Evolutionary conservation across 139 green algal species (phyloP), one percentile per base, ranked within the genome.

Genomic region (Deuterostichococcus epilithicus): DNA sequence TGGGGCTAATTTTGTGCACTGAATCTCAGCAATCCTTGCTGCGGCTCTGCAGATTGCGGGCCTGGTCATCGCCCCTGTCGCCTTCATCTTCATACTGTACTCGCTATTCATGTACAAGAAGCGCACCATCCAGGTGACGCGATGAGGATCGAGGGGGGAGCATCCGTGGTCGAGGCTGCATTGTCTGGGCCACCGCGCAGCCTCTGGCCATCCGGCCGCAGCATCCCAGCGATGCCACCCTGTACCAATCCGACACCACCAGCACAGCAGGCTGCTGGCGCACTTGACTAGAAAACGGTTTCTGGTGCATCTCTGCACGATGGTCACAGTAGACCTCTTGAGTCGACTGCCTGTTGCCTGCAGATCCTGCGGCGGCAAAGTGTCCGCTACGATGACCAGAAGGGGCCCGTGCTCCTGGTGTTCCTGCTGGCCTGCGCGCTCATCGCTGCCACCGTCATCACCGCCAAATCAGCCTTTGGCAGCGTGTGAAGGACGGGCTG

Each of bases 321-420:
- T 23, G 13, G 42, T 8, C 42, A 13, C 8, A 8, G 13, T 13
- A 8, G 42, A 8, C 13, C 52, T 63, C 52, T n/a, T 28, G 5
- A 28, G n/a, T n/a, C n/a, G n/a, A n/a, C n/a, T n/a, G n/a, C n/a
- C 18, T 63, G 52, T 28, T 5, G 34, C 5, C 2, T 65, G 76
- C 76, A 82, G 78, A 82, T 82, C 47, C 72, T 82, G 73, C 65
- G 81, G 25, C 77, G 86, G 32, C 76, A 91, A 33, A 86, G 80
- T 0, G 86, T 89, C 36, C 84, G 92, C 1, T 95, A 91, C 78
- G 92, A 97, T 80, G 92, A 95, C 80, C 88, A 93, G 77, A 74
- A 79, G 28, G 92, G 91, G 2, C 91, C 92, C 6, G 77, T 91
- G 1, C 38, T 86, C 30, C 85, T 97, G 35, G 85, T 87, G n/a